Evolutionary conservation across 768 basidiomycete species (phyloP).

Genomic region (Pleurotus cornucopiae): DNA sequence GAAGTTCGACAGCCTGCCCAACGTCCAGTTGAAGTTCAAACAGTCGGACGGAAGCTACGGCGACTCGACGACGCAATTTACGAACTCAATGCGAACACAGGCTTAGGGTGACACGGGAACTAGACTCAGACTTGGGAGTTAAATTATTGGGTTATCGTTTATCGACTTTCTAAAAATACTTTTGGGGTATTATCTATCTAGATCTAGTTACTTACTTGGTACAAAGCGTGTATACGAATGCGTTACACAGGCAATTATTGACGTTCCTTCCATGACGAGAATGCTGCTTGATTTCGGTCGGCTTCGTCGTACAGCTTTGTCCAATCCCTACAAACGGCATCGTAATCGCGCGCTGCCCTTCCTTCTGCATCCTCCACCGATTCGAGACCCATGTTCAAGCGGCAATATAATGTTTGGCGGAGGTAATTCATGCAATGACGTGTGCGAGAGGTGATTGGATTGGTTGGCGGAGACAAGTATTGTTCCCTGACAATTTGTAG

Average conservation of each 20-base stretch:
- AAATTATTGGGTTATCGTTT: too few relatives aligned
- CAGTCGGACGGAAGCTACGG: constrained; percentile 1
- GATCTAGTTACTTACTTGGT: neutral
- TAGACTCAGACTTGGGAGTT: too few relatives aligned
- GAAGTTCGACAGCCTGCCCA: neutral
- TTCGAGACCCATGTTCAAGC: constrained; percentile 17
- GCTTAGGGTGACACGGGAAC: too few relatives aligned
- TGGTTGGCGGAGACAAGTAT: constrained; percentile 10
- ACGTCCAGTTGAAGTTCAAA: constrained; percentile 1
- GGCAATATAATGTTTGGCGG: constrained; percentile 26
- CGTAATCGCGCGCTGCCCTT: constrained; percentile 11
- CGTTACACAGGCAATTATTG: neutral
- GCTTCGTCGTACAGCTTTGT: constrained; percentile 14
- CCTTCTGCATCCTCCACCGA: constrained; percentile 12
- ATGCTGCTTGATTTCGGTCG: constrained; percentile 14
- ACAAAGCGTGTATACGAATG: neutral
- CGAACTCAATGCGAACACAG: neutral
- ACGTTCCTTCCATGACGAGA: constrained; percentile 1
- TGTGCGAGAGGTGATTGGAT: constrained; percentile 1
- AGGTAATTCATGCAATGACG: constrained; percentile 31
- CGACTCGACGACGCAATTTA: constrained; percentile 1
- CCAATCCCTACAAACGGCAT: constrained; percentile 17
- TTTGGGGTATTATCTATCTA: too few relatives aligned
- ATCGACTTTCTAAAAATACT: too few relatives aligned
- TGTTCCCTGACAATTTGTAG: constrained; percentile 28